Base-by-base conservation (phyloP, 129 eudicot species). In the Pseudognaphalium luteoalbum region DNA sequence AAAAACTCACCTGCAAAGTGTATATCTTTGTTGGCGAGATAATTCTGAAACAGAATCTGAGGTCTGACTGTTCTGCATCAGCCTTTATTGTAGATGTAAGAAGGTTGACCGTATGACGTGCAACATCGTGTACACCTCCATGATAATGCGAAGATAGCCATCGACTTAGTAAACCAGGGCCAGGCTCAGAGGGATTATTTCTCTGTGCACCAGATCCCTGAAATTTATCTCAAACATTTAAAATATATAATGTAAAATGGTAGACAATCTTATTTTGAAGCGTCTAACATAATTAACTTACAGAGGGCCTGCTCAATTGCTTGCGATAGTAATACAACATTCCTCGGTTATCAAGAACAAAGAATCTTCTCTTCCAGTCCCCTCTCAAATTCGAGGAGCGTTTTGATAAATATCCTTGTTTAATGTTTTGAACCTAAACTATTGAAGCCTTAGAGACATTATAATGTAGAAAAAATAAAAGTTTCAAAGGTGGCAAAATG, bases 351-450 rank as follows among this genome's bases (percentile, higher is more conserved):
- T 93, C 98, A 76, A 93, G 98, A 75, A 93, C 90, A 86, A 93
- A 93, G 80, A 90, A 93, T 83, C 98, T 90, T 82, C 98, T 85
- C 81, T 93, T 93, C 98, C 98, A 93, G 83, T 90, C 98, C 64
- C 85, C 98, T 76, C 98, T 84, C 87, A 93, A 79, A 79, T 85
- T 93, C 58, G 98, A 93, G 62, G 98, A 93, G 33, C 97, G 96
- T 76, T 93, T 93, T 64, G 88, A 88, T 11, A 93, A 86, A 83
- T 93, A 93, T 81, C 98, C 98, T 90, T 93, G 97, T 75, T 87
- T 89, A 58, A 93, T 90, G 79, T 85, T 93, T 88, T 90, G 98
- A 83, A 93, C 96, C 98, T 93, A 89, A 80, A 93, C 95, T 87
- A 91, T 77, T 83, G 87, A 87, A 87, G 82, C 14, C 8, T 37